phyloP scores from a whole-genome alignment of 2,329 filamentous ascomycete genomes.

The Talaromyces verruculosus region DNA sequence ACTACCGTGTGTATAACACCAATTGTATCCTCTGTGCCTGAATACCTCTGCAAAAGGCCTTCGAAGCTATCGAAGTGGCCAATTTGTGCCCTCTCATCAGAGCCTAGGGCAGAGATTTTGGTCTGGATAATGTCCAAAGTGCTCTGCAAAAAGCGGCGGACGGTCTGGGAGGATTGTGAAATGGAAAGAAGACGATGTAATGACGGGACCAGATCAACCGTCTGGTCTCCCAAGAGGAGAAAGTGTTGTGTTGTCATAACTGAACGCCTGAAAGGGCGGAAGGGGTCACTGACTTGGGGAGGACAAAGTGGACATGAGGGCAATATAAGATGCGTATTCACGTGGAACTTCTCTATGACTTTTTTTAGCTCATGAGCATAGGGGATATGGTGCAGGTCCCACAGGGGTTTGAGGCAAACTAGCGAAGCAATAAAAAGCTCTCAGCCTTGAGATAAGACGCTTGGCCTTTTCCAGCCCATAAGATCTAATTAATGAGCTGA shows the following conservation, averaged over 20 bases:
- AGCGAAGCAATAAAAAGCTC: neutral
- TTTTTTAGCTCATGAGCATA: neutral
- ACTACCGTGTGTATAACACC: neutral
- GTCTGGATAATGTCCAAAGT: neutral
- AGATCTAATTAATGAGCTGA: neutral
- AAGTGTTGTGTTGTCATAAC: neutral
- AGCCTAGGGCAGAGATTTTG: neutral
- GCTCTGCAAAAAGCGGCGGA: neutral
- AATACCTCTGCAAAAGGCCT: neutral
- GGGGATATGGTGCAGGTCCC: neutral
- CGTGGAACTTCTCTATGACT: neutral
- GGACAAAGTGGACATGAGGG: neutral
- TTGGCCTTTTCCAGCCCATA: neutral
- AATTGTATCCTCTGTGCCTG: neutral
- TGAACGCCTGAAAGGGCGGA: neutral
- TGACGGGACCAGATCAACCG: slow-evolving; percentile 13
- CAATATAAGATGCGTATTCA: neutral
- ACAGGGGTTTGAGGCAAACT: neutral
- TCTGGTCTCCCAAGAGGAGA: slow-evolving; percentile 15
- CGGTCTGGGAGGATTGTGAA: neutral
- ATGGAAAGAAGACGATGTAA: neutral
- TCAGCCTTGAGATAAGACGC: neutral
- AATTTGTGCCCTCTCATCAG: neutral
- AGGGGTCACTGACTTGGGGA: neutral
- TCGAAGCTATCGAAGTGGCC: neutral